Conservation (phyloP, 495 filamentous ascomycete species). For the Hypoxylon subgilvum region DNA sequence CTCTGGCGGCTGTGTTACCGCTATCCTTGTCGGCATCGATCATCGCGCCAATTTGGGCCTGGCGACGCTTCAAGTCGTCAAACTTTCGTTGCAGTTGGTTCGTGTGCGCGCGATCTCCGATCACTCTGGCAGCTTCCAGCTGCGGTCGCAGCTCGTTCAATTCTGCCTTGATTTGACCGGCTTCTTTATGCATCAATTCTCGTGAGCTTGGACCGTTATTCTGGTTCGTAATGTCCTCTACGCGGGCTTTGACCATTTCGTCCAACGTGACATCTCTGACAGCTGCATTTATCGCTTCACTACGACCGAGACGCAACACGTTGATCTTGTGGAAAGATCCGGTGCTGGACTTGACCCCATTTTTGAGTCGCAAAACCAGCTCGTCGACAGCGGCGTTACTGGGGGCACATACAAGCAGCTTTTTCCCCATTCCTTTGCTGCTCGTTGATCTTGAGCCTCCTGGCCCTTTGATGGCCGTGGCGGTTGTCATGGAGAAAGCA, state of each 20-base stretch:
- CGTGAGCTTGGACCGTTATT: conserved; percentile 65
- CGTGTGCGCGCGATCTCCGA: conserved; percentile 60
- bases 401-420: conserved; percentile 91
- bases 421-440: conserved; percentile 61
- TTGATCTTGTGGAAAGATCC: conserved; percentile 75
- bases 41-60: conserved; percentile 70
- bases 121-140: conserved; percentile 72
- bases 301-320: conserved; percentile 88
- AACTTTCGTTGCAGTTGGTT: conserved; percentile 77
- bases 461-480: conserved; percentile 57
- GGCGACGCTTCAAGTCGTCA: conserved; percentile 75
- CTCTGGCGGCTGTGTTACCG: conserved; percentile 74
- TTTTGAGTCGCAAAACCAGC: conserved; percentile 88
- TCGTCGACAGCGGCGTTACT: conserved; percentile 98
- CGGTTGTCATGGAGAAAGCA: conserved; percentile 55
- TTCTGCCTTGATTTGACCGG: conserved; percentile 73
- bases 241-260: conserved; percentile 78
- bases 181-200: conserved; percentile 80
- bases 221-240: conserved; percentile 59
- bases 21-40: conserved; percentile 87
- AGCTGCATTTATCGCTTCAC: conserved; percentile 88
- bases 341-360: conserved; percentile 78
- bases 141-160: conserved; percentile 69
- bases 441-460: conserved; percentile 39
- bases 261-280: conserved; percentile 94